A percentile compares a stretch with the other conserved stretches of the same genome.
Evolutionary conservation across 2,329 filamentous ascomycete species (phyloP).

Genomic region (Bimuria novae-zelandiae): DNA sequence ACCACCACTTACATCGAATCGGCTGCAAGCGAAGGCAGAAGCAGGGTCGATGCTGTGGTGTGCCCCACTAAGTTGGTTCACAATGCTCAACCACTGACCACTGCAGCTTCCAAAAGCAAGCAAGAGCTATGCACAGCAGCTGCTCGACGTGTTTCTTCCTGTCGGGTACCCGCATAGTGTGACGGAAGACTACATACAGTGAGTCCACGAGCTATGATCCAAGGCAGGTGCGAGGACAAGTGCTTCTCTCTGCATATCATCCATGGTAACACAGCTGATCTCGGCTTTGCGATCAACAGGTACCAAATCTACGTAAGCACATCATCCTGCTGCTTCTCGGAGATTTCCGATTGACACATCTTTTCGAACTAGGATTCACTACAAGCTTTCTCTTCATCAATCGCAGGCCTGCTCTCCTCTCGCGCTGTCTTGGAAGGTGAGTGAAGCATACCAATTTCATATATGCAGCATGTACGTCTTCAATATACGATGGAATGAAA

Average conservation of each 20-base stretch:
- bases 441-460: slow-evolving; percentile 14
- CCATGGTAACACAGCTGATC: slow-evolving; percentile 5
- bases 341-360: neutral
- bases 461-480: slow-evolving; percentile 2
- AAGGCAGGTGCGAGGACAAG: slow-evolving; percentile 3
- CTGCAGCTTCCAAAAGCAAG: slow-evolving; percentile 18
- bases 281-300: slow-evolving; percentile 43
- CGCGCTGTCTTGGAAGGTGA: slow-evolving; percentile 77
- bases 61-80: slow-evolving; percentile 11
- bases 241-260: neutral
- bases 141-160: slow-evolving; percentile 78
- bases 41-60: slow-evolving; percentile 56
- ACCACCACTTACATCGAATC: slow-evolving; percentile 55
- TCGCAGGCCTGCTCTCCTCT: slow-evolving; percentile 77
- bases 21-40: slow-evolving; percentile 21
- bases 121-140: slow-evolving; percentile 39
- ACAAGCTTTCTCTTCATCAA: slow-evolving; percentile 83
- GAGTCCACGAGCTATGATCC: slow-evolving; percentile 44
- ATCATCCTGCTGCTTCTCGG: neutral
- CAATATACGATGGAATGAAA: slow-evolving; percentile 12
- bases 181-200: slow-evolving; percentile 80
- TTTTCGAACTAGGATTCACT: slow-evolving; percentile 66
- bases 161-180: slow-evolving; percentile 89
- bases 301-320: slow-evolving; percentile 69
- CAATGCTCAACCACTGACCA: slow-evolving; percentile 8